These are phyloP conservation scores for Acer campestre DNA, from an alignment of 345 rosid species.

Conservation along the genomic window DNA sequence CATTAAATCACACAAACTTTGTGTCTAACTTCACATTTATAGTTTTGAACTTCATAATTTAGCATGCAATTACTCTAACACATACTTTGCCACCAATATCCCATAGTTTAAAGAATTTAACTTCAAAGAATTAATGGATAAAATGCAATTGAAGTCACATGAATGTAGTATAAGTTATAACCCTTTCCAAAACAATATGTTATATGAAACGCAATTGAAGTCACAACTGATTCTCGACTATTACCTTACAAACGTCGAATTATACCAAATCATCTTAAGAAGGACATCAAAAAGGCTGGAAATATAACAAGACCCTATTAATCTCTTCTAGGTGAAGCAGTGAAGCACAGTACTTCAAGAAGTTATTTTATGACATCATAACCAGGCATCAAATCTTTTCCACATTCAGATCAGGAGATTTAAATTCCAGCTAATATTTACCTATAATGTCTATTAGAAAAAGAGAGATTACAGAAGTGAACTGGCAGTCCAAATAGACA, in stretches of 20 bases:
- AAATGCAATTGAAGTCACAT: background rate
- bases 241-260: background rate
- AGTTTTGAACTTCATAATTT: too few relatives aligned
- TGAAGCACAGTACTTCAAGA: background rate
- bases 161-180: background rate
- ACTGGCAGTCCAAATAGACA: background rate
- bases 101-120: too few relatives aligned
- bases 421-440: background rate
- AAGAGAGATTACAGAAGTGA: background rate
- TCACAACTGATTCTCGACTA: too few relatives aligned
- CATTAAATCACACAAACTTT: too few relatives aligned
- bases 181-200: background rate
- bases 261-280: background rate
- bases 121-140: background rate
- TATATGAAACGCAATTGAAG: background rate
- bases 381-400: conserved; percentile 1
- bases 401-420: background rate
- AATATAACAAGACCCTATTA: background rate
- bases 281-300: background rate
- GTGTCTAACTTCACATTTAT: too few relatives aligned
- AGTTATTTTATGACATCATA: background rate
- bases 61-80: too few relatives aligned
- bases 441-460: background rate
- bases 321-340: background rate
- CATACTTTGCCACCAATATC: background rate